A percentile compares a stretch with the other conserved stretches of the same genome.
These are phyloP conservation scores for Thelephora terrestris DNA, from an alignment of 1,284 basidiomycete genomes.

Conservation along the genomic window DNA sequence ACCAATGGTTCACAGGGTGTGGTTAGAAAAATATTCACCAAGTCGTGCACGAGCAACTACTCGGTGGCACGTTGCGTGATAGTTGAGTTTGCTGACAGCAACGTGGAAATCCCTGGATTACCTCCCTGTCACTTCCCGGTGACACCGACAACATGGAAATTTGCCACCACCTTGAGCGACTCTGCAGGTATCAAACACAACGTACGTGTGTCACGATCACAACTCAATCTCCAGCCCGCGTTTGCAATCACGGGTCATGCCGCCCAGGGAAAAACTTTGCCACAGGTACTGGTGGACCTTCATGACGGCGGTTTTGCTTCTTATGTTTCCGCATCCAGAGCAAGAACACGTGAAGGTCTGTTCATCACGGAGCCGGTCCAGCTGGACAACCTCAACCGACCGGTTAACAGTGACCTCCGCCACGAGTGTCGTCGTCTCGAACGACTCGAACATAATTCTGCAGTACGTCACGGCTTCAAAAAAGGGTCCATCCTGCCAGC, in stretches of 20 bases:
- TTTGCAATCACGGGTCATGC: constrained; percentile 9
- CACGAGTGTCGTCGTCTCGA: neutral
- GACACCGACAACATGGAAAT: constrained; percentile 10
- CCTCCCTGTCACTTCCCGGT: constrained; percentile 15
- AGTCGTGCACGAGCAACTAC: neutral
- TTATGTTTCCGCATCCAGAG: constrained; percentile 11
- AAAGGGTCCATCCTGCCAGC: neutral
- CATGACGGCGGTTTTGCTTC: constrained; percentile 5
- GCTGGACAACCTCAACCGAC: neutral
- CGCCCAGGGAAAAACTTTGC: constrained; percentile 9
- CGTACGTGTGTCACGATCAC: neutral
- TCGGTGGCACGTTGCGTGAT: constrained; percentile 8
- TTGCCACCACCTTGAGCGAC: constrained; percentile 7
- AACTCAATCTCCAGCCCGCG: constrained; percentile 8
- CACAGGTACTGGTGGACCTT: constrained; percentile 8
- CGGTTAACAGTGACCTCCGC: neutral
- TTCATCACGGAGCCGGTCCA: neutral
- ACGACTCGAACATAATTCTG: neutral
- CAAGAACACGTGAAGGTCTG: constrained; percentile 6
- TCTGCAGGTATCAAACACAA: neutral
- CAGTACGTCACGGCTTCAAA: neutral
- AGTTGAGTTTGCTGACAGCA: constrained; percentile 18
- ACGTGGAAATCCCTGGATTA: constrained; percentile 11
- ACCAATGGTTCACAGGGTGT: constrained; percentile 25
- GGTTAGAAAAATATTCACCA: constrained; percentile 11